A percentile compares a stretch with the other conserved stretches of the same genome.
These are phyloP conservation scores for Fusarium zealandicum DNA, from an alignment of 2,329 filamentous ascomycete species.

Conservation along the genomic window DNA sequence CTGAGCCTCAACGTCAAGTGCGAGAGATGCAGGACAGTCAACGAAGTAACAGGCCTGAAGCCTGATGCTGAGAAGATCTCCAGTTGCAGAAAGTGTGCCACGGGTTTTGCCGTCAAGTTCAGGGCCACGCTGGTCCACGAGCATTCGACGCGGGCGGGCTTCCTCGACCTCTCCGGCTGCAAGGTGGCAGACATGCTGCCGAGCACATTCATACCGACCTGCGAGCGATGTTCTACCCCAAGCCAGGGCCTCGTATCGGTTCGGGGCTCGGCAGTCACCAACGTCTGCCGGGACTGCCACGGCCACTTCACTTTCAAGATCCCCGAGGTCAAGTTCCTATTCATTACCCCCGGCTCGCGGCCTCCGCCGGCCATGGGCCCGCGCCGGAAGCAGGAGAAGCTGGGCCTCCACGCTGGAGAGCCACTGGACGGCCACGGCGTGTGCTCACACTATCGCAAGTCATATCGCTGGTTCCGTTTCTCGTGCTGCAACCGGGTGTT, in stretches of 20 bases:
- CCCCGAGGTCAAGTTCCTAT: constrained; percentile 78
- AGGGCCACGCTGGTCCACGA: constrained; percentile 75
- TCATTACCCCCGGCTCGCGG: constrained; percentile 66
- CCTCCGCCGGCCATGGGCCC: constrained; percentile 51
- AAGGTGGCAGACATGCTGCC: constrained; percentile 78
- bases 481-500: constrained; percentile 66
- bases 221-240: constrained; percentile 74
- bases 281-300: constrained; percentile 82
- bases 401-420: constrained; percentile 65
- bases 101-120: constrained; percentile 61
- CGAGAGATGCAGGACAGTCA: constrained; percentile 76
- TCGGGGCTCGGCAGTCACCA: constrained; percentile 74
- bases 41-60: constrained; percentile 73
- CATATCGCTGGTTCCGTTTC: constrained; percentile 71
- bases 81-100: constrained; percentile 67
- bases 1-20: constrained; percentile 79
- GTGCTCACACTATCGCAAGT: constrained; percentile 65
- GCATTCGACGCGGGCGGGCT: constrained; percentile 77
- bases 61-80: constrained; percentile 59
- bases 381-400: constrained; percentile 58
- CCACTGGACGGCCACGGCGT: constrained; percentile 61
- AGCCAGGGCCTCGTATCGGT: constrained; percentile 75
- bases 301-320: constrained; percentile 81
- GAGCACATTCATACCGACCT: constrained; percentile 81
- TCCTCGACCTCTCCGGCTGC: constrained; percentile 78